Base-by-base conservation (phyloP, 1,139 yeast species). In the Zygoascus hellenicus region DNA sequence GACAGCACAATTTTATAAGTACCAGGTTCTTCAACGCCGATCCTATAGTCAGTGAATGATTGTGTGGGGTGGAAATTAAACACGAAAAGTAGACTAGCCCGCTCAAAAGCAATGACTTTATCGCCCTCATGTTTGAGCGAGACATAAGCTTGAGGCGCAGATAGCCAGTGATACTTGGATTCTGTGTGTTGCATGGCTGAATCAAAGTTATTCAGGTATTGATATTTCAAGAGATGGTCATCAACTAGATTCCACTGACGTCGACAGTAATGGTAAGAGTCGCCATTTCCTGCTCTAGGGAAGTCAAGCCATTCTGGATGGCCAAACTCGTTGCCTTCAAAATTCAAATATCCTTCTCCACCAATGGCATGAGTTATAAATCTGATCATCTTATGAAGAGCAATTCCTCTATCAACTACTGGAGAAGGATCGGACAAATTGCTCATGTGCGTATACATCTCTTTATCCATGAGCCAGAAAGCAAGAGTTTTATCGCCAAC, bases 291-390 rank as follows among this genome's bases (percentile, higher is more conserved):
- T 37, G 56, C 83, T 57, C 97, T 79, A 10, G 98, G 98, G 74
- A 92, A 92, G 66, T 92, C 98, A 43, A 92, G 76, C 98, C 98
- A 92, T 65, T 92, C 98, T 2, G 98, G 98, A 61, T 92, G 98
- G 13, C 98, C 98, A 70, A 92, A 92, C 68, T 92, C 98, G 62
- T 92, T 92, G 49, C 98, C 98, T 71, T 90, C 97, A 62, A 92
- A 92, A 63, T 89, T 90, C 60, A 92, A 76, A 63, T 90, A 92
- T 0, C 96, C 97, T 66, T 92, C 97, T 50, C 98, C 98, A 43
- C 97, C 97, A 22, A 92, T 72, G 0, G 92, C 71, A 61, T 87
- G 92, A 0, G 97, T 90, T 30, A 90, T 61, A 51, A 92, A 74
- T 54, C 98, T 75, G 54, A 92, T 90, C 78, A 92, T 67, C 66